Percentiles rank a stretch among this genome's conserved stretches.
These are phyloP conservation scores for Cordia subcordata DNA, from an alignment of 257 asterid genomes.

Conservation along the genomic window DNA sequence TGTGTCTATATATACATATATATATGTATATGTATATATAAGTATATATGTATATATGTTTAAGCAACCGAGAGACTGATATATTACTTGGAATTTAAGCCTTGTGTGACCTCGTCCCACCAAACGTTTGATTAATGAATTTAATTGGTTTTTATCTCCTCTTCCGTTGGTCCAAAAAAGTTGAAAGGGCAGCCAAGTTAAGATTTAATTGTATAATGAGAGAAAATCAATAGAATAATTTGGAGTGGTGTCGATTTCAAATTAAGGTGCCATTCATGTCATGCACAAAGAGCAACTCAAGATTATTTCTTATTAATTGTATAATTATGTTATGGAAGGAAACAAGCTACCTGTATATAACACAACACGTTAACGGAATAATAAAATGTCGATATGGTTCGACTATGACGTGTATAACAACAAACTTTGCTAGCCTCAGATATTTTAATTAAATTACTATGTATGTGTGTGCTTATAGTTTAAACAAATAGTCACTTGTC, in stretches of 20 bases:
- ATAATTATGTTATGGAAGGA: conserved; percentile 11
- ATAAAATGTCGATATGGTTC: neutral
- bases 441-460: conserved; percentile 15
- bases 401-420: conserved; percentile 9
- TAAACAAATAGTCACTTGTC: too few species aligned
- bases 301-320: neutral
- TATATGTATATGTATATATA: conserved; percentile 40
- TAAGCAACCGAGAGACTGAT: conserved; percentile 29
- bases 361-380: conserved; percentile 15
- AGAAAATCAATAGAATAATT: conserved; percentile 23
- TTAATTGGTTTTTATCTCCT: conserved; percentile 26
- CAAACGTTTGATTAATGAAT: conserved; percentile 35
- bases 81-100: conserved; percentile 55
- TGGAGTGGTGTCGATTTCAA: conserved; percentile 34
- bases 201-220: neutral
- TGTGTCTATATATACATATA: too few species aligned
- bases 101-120: conserved; percentile 35
- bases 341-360: conserved; percentile 27
- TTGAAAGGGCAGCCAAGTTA: conserved; percentile 46
- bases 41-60: too few species aligned
- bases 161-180: conserved; percentile 53
- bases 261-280: conserved; percentile 66
- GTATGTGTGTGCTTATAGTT: too few species aligned
- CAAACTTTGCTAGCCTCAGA: conserved; percentile 29
- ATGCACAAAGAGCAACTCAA: conserved; percentile 26